Conservation (phyloP, 2,329 filamentous ascomycete genomes). For the Tolypocladium sp. region DNA sequence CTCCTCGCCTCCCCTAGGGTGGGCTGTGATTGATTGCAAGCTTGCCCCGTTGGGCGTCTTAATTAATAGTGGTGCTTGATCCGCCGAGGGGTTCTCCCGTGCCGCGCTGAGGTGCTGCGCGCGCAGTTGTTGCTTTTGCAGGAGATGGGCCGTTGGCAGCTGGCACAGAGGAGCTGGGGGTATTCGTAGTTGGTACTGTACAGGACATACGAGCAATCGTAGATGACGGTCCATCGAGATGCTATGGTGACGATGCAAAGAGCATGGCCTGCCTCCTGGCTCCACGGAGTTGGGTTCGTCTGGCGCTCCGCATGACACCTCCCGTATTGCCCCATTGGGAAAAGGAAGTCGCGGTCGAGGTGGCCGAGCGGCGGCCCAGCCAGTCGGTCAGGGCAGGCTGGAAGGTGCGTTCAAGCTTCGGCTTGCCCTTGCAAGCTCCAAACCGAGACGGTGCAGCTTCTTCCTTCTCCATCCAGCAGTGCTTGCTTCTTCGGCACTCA, state of each 20-base stretch:
- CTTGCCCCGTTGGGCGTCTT: not conserved
- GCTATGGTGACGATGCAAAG: not conserved
- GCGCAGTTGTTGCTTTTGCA: not conserved
- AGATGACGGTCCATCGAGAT: too few species aligned
- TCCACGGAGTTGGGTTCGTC: not conserved
- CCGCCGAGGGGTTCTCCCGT: not conserved
- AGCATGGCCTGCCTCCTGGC: too few species aligned
- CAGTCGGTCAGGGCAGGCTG: not conserved
- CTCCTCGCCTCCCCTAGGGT: not conserved
- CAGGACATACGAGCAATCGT: too few species aligned
- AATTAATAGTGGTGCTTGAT: not conserved
- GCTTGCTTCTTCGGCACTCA: not conserved
- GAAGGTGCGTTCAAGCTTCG: not conserved
- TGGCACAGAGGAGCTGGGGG: not conserved
- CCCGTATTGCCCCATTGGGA: not conserved
- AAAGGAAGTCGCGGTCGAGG: not conserved
- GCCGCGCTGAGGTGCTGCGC: not conserved
- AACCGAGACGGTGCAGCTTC: not conserved
- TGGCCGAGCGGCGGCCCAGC: not conserved
- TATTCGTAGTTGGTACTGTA: not conserved
- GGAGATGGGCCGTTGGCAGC: not conserved
- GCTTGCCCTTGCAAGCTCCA: not conserved
- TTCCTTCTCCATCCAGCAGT: not conserved
- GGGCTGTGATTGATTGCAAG: not conserved
- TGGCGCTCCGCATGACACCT: not conserved